phyloP scores from a whole-genome alignment of 805 yeast species.

The Teunomyces atbi region DNA sequence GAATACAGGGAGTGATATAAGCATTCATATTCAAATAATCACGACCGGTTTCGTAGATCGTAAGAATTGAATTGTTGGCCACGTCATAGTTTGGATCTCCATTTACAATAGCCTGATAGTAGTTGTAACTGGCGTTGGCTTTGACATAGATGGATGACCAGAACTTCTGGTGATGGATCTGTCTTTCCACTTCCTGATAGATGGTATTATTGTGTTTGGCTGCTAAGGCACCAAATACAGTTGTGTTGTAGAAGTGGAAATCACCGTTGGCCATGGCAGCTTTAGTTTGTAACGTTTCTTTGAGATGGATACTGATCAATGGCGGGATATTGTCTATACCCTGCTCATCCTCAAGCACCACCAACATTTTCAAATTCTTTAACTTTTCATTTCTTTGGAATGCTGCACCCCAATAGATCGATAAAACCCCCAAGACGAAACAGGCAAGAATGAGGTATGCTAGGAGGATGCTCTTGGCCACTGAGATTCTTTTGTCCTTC shows the following conservation, averaged over 20 bases:
- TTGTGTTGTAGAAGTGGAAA: slow-evolving; percentile 20
- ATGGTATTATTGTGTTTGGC: slow-evolving; percentile 15
- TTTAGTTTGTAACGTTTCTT: slow-evolving; percentile 11
- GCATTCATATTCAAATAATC: slow-evolving; percentile 51
- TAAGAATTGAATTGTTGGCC: slow-evolving; percentile 30
- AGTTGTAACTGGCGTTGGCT: slow-evolving; percentile 26
- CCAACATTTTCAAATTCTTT: slow-evolving; percentile 34
- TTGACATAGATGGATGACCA: slow-evolving; percentile 30
- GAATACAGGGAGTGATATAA: slow-evolving; percentile 42
- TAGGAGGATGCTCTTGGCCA: slow-evolving; percentile 15
- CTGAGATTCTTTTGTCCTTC: slow-evolving; percentile 15
- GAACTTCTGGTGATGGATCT: slow-evolving; percentile 26
- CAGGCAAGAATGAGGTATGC: slow-evolving; percentile 26
- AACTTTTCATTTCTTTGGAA: slow-evolving; percentile 28
- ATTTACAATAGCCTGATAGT: slow-evolving; percentile 37
- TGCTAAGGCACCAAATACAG: slow-evolving; percentile 30
- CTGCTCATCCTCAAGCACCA: slow-evolving; percentile 34
- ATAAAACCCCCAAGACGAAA: slow-evolving; percentile 30
- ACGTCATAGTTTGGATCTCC: slow-evolving; percentile 31
- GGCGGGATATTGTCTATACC: slow-evolving; percentile 21
- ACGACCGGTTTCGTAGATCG: slow-evolving; percentile 61
- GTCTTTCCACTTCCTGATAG: slow-evolving; percentile 16
- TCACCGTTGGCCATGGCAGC: slow-evolving; percentile 23
- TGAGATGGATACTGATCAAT: slow-evolving; percentile 27
- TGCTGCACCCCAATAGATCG: slow-evolving; percentile 43